These are phyloP conservation scores for Flaveria trinervia DNA, from an alignment of 129 eudicot species.

Conservation along the genomic window DNA sequence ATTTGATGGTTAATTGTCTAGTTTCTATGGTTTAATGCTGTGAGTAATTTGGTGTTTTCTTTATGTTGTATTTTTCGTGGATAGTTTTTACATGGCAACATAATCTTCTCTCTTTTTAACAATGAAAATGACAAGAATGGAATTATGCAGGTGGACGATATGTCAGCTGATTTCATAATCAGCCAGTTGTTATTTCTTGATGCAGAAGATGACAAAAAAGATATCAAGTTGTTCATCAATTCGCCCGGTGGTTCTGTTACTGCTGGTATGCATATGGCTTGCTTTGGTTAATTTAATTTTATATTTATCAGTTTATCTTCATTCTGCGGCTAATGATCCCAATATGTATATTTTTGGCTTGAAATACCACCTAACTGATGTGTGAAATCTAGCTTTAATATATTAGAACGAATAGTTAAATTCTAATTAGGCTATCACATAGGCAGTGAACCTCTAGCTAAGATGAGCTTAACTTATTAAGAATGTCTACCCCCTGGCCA, in stretches of 20 bases:
- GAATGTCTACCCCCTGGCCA: not conserved
- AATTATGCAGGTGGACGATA: slow-evolving; percentile 72
- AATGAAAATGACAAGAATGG: slow-evolving; percentile 27
- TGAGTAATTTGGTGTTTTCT: not conserved
- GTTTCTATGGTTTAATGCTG: not conserved
- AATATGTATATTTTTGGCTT: not conserved
- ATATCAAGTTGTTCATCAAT: slow-evolving; percentile 84
- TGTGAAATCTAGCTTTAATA: not conserved
- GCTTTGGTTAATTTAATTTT: not conserved
- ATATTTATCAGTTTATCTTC: not conserved
- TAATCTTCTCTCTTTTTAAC: not conserved
- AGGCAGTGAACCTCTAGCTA: not conserved
- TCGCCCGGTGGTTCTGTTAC: slow-evolving; percentile 96
- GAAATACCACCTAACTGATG: not conserved
- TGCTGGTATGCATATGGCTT: slow-evolving; percentile 60
- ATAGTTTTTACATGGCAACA: not conserved
- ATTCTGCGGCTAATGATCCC: not conserved
- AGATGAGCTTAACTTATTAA: not conserved
- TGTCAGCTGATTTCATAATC: slow-evolving; percentile 83
- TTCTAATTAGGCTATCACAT: not conserved
- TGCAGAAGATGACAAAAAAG: slow-evolving; percentile 75
- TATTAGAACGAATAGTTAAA: not conserved
- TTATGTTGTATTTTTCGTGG: slow-evolving; percentile 2
- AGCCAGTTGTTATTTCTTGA: slow-evolving; percentile 89
- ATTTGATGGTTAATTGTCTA: not conserved